Conservation (phyloP, 2,329 filamentous ascomycete genomes). For the Epichloe uncinata region DNA sequence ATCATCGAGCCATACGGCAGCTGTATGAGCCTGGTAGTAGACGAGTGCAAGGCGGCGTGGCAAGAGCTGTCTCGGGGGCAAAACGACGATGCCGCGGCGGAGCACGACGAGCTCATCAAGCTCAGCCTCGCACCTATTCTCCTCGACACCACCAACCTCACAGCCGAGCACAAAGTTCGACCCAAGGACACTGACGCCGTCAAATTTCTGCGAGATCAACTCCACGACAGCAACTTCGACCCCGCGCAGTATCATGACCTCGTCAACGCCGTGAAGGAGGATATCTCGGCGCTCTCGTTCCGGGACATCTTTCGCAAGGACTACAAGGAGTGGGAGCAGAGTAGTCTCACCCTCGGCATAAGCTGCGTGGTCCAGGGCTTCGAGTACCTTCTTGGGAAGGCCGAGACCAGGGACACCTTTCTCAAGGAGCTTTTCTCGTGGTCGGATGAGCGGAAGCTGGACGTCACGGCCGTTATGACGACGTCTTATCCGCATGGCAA, state of each 20-base stretch:
- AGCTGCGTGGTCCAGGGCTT: constrained; percentile 52
- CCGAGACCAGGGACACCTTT: constrained; percentile 32
- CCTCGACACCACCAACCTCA: constrained; percentile 58
- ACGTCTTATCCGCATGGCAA: constrained; percentile 38
- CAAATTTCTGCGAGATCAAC: constrained; percentile 40
- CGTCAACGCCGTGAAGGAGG: constrained; percentile 51
- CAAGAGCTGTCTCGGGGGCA: constrained; percentile 26
- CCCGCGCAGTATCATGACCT: constrained; percentile 43
- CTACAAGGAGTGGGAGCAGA: constrained; percentile 66
- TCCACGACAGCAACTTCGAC: constrained; percentile 32
- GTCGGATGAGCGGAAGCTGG: constrained; percentile 42
- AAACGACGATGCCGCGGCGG: not conserved
- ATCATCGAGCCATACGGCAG: constrained; percentile 56
- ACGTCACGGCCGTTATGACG: constrained; percentile 57
- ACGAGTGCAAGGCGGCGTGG: constrained; percentile 46
- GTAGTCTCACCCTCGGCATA: constrained; percentile 47
- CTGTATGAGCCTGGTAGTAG: constrained; percentile 57
- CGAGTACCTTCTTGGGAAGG: constrained; percentile 42
- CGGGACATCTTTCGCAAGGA: constrained; percentile 65
- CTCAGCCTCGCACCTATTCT: constrained; percentile 58
- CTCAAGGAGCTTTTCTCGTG: constrained; percentile 36
- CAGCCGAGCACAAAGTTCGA: constrained; percentile 50
- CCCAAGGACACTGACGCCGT: constrained; percentile 45
- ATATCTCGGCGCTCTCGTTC: constrained; percentile 47
- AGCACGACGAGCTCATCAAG: constrained; percentile 47